Evolutionary conservation across 768 basidiomycete genomes (phyloP).

Genomic region (Podaxis sp.): DNA sequence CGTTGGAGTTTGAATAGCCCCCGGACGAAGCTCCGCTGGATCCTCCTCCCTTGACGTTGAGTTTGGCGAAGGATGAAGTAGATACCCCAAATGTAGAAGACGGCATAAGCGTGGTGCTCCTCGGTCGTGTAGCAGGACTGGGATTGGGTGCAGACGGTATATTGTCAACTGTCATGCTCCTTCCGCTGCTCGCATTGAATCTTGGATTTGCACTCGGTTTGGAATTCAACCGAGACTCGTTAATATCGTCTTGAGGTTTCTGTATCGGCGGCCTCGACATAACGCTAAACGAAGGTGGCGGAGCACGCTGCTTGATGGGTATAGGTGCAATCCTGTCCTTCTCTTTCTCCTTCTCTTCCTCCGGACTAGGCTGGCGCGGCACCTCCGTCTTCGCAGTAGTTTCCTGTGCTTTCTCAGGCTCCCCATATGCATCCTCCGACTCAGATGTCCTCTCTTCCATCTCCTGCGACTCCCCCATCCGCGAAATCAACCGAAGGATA

Average conservation of each 20-base stretch:
- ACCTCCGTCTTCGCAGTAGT: conserved; percentile 9
- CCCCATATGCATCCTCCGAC: conserved; percentile 23
- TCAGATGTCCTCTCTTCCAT: conserved; percentile 3
- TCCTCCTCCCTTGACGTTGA: conserved; percentile 8
- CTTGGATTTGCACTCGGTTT: conserved; percentile 3
- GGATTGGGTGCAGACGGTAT: conserved; percentile 12
- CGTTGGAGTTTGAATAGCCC: neutral
- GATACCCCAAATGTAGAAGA: conserved; percentile 23
- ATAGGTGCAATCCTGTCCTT: conserved; percentile 47
- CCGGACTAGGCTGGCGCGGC: conserved; percentile 11
- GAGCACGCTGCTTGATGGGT: conserved; percentile 54
- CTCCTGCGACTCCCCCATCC: conserved; percentile 32
- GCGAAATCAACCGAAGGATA: conserved; percentile 39
- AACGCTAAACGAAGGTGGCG: conserved; percentile 59
- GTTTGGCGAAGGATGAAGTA: conserved; percentile 17
- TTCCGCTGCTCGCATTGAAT: conserved; percentile 10
- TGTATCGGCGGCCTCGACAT: conserved; percentile 53
- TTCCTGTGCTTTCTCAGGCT: conserved; percentile 16
- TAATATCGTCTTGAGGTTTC: conserved; percentile 19
- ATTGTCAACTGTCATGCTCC: conserved; percentile 8
- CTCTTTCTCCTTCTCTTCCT: conserved; percentile 12
- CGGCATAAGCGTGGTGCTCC: conserved; percentile 40
- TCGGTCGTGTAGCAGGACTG: conserved; percentile 23
- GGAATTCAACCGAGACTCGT: neutral
- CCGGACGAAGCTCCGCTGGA: conserved; percentile 12